A percentile compares a stretch with the other conserved stretches of the same genome.
These are phyloP conservation scores for Sporothrix curviconia DNA, from an alignment of 2,329 filamentous ascomycete genomes.

Conservation along the genomic window DNA sequence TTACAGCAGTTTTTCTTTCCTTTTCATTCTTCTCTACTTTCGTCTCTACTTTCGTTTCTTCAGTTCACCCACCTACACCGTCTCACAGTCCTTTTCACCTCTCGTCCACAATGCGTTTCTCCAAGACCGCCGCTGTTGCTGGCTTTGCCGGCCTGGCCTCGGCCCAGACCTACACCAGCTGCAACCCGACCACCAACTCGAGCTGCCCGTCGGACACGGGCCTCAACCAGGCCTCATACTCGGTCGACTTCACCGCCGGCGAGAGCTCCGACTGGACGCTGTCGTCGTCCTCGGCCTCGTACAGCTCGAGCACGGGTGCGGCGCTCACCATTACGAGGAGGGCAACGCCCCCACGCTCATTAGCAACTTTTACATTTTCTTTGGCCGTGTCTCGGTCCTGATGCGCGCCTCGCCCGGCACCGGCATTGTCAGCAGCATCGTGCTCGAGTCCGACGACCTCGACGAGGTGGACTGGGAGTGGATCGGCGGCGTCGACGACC, in stretches of 20 bases:
- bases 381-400: constrained; percentile 37
- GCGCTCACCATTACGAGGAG: constrained; percentile 9
- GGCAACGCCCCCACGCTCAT: constrained; percentile 41
- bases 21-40: too few species aligned
- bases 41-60: neutral
- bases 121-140: neutral
- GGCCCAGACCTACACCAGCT: constrained; percentile 8
- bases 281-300: neutral
- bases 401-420: constrained; percentile 40
- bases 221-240: neutral
- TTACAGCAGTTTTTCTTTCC: too few species aligned
- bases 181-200: constrained; percentile 2
- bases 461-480: constrained; percentile 50
- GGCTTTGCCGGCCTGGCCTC: constrained; percentile 3
- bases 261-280: constrained; percentile 10
- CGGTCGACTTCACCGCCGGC: constrained; percentile 16
- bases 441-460: constrained; percentile 43
- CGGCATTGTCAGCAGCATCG: constrained; percentile 44
- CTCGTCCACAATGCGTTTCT: neutral
- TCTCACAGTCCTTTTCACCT: neutral
- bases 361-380: constrained; percentile 45
- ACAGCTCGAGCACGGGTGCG: constrained; percentile 11
- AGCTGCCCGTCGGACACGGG: neutral
- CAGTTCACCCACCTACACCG: neutral
- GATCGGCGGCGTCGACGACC: constrained; percentile 26